These are phyloP conservation scores for Astragalus membranaceus DNA, from an alignment of 306 rosid genomes.

Conservation along the genomic window DNA sequence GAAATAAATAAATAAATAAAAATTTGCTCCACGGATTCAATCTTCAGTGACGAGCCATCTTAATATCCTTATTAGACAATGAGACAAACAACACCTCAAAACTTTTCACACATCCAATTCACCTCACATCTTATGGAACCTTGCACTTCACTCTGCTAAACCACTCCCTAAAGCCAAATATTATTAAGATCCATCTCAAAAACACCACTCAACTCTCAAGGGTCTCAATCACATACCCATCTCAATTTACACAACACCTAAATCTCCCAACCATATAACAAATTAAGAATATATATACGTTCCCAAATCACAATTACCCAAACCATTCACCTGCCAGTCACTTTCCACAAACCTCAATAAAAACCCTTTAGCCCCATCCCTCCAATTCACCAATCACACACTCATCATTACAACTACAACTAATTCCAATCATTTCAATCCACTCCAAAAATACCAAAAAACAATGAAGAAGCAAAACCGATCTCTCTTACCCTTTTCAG, in stretches of 20 bases:
- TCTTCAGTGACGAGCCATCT: conserved; percentile 23
- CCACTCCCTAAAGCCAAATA: conserved; percentile 30
- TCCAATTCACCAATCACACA: conserved; percentile 13
- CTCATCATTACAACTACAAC: neutral
- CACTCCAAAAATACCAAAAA: neutral
- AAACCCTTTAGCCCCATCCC: neutral
- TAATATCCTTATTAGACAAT: neutral
- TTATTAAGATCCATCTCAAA: conserved; percentile 18
- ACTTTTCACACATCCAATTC: neutral
- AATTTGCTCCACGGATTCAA: conserved; percentile 20
- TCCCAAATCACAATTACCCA: conserved; percentile 23
- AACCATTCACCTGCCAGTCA: conserved; percentile 23
- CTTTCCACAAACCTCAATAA: conserved; percentile 11
- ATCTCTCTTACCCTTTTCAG: conserved; percentile 13
- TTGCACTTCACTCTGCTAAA: conserved; percentile 15
- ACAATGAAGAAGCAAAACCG: conserved; percentile 19
- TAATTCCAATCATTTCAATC: neutral
- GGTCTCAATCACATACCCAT: conserved; percentile 13
- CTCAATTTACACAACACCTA: conserved; percentile 28
- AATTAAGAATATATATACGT: neutral
- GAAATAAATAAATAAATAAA: conserved; percentile 19
- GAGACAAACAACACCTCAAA: neutral
- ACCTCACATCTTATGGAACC: neutral
- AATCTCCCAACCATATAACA: conserved; percentile 9
- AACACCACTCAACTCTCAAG: too few relatives aligned